Evolutionary conservation across 106 monocot species (phyloP), one percentile per base, ranked within the genome.

Genomic region (Dendrobium chrysotoxum): DNA sequence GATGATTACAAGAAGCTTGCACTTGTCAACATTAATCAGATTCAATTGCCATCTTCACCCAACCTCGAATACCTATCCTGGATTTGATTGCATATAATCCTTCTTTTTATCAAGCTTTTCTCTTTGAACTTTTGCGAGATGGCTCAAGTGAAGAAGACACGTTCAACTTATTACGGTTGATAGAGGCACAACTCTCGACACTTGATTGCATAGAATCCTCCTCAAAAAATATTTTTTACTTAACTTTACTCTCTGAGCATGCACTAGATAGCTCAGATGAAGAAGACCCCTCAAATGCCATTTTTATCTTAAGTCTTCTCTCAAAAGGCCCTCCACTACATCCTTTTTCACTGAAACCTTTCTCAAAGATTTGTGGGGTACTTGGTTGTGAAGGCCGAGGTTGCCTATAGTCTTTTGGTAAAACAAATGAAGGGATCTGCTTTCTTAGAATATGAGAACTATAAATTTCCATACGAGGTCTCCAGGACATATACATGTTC

Each of bases 401-500:
- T 65, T 87, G 71, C 79, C 84, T 92, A 54, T 89, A 90, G 28
- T 93, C 96, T 79, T 90, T 89, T 23, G 96, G 97, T 80, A 94
- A 91, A 4, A 97, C 90, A 86, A 85, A 97, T 16, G 86, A 79
- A 28, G 97, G 97, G 82, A 97, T 94, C 77, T 92, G 88, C 87
- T 85, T 94, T 75, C 89, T 85, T 7, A 85, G 90, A 65, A 92
- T 92, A 87, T 95, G 95, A 61, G 88, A 89, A 57, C 92, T 88
- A 71, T 75, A 83, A 16, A 95, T 87, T 71, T 92, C 90, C 95
- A 95, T 90, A 16, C 95, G 89, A 3, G 86, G 90, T 77, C 88
- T 95, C 92, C 92, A 90, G 79, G 83, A 92, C 78, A 83, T 85
- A 81, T 92, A 95, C 84, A 86, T 85, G 83, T 86, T 88, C 11